Evolutionary conservation across 768 basidiomycete genomes (phyloP).

Genomic region (Hericium alpestre): DNA sequence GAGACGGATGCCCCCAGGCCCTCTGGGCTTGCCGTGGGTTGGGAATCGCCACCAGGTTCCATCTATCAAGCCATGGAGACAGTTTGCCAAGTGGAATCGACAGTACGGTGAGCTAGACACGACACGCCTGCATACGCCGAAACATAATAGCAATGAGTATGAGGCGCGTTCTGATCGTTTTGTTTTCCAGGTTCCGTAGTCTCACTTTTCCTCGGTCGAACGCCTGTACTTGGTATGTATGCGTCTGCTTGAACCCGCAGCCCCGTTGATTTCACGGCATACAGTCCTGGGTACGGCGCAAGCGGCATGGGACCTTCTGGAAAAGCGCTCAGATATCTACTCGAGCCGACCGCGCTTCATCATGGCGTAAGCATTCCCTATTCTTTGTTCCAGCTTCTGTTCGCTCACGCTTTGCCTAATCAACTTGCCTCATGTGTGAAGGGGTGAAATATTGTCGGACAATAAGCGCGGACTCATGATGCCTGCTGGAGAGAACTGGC

Average conservation of each 20-base stretch:
- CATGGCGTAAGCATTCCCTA: slow-evolving; percentile 21
- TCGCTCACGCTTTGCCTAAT: not conserved
- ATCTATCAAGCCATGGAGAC: slow-evolving; percentile 34
- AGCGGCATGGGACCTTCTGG: slow-evolving; percentile 36
- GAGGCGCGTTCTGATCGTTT: not conserved
- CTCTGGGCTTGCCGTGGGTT: slow-evolving; percentile 31
- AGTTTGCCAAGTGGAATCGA: slow-evolving; percentile 36
- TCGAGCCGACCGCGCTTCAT: slow-evolving; percentile 38
- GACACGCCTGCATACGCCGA: not conserved
- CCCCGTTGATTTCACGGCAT: not conserved
- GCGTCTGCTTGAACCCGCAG: not conserved
- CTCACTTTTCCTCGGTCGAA: slow-evolving; percentile 32
- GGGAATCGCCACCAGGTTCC: slow-evolving; percentile 41
- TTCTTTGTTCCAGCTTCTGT: slow-evolving; percentile 1
- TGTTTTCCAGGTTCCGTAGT: slow-evolving; percentile 26
- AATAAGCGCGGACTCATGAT: slow-evolving; percentile 37
- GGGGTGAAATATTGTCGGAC: slow-evolving; percentile 36
- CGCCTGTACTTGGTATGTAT: slow-evolving; percentile 29
- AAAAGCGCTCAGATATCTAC: slow-evolving; percentile 36
- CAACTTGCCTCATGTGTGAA: slow-evolving; percentile 5
- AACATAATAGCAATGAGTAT: not conserved
- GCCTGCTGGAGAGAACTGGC: slow-evolving; percentile 33
- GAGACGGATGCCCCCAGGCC: slow-evolving; percentile 34
- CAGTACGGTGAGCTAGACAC: slow-evolving; percentile 27
- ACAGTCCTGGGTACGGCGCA: slow-evolving; percentile 36